Evolutionary conservation across 2,329 filamentous ascomycete genomes (phyloP).

Genomic region (Xylaria sp.): DNA sequence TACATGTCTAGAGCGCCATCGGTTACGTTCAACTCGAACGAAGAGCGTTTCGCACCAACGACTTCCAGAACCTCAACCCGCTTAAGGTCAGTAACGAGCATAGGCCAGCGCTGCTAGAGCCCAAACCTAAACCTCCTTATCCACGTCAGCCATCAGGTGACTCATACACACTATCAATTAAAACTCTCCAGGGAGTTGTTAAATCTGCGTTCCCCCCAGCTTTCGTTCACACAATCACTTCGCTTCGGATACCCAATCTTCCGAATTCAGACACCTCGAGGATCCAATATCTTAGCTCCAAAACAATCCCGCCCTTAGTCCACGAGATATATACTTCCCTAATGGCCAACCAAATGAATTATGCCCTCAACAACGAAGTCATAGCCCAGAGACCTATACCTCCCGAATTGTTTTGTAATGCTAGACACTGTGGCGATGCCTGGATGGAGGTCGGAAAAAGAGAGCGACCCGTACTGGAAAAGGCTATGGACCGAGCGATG

Average conservation of each 20-base stretch:
- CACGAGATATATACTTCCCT: not conserved
- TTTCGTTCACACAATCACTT: not conserved
- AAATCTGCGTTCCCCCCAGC: not conserved
- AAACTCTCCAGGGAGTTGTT: not conserved
- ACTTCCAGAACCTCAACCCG: too few species aligned
- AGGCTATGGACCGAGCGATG: constrained; percentile 1
- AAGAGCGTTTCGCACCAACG: too few species aligned
- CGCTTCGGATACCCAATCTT: not conserved
- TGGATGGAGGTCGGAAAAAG: not conserved
- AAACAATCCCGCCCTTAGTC: not conserved
- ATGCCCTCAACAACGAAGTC: not conserved
- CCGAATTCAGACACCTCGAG: not conserved
- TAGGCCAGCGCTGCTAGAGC: too few species aligned
- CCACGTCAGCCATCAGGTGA: not conserved
- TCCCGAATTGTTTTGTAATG: not conserved
- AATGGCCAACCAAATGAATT: not conserved
- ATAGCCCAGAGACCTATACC: not conserved
- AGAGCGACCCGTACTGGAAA: not conserved
- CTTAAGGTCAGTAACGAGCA: too few species aligned
- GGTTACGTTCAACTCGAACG: too few species aligned
- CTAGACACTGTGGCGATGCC: not conserved
- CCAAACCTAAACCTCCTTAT: not conserved
- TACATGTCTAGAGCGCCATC: too few species aligned
- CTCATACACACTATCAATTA: not conserved
- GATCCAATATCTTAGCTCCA: not conserved